Percentiles rank a stretch among this genome's conserved stretches.
These are phyloP conservation scores for Clarireedia homoeocarpa DNA, from an alignment of 2,329 filamentous ascomycete genomes.

Conservation along the genomic window DNA sequence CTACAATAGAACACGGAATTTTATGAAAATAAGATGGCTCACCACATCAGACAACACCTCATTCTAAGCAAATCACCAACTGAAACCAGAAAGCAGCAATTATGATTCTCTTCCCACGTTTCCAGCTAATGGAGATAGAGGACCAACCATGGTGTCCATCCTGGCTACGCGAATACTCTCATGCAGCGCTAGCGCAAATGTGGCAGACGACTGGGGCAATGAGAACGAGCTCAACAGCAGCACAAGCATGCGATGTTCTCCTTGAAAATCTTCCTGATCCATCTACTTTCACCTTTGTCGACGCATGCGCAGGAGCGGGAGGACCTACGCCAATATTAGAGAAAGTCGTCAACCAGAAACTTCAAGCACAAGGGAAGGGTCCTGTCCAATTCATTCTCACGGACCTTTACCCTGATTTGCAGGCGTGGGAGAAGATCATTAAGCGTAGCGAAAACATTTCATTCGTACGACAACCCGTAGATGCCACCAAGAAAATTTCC, in stretches of 20 bases:
- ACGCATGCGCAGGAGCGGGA: neutral
- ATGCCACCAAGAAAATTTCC: neutral
- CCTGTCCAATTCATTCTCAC: neutral
- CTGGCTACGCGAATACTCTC: neutral
- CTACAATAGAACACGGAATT: neutral
- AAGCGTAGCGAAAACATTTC: neutral
- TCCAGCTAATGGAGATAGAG: neutral
- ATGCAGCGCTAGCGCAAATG: neutral
- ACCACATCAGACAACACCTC: neutral
- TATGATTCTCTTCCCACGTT: neutral
- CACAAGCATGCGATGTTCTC: neutral
- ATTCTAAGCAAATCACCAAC: neutral
- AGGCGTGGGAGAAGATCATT: neutral
- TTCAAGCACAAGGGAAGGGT: neutral
- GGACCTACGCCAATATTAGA: neutral
- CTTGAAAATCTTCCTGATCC: neutral
- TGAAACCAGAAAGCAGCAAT: neutral
- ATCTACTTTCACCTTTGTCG: neutral
- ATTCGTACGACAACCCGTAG: neutral
- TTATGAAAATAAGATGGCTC: neutral
- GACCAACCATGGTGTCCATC: constrained; percentile 1
- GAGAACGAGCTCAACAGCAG: neutral
- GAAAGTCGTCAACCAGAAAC: neutral
- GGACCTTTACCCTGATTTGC: neutral
- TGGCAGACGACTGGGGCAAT: neutral